Evolutionary conservation across 306 rosid genomes (phyloP).

Genomic region (Begonia masoniana): DNA sequence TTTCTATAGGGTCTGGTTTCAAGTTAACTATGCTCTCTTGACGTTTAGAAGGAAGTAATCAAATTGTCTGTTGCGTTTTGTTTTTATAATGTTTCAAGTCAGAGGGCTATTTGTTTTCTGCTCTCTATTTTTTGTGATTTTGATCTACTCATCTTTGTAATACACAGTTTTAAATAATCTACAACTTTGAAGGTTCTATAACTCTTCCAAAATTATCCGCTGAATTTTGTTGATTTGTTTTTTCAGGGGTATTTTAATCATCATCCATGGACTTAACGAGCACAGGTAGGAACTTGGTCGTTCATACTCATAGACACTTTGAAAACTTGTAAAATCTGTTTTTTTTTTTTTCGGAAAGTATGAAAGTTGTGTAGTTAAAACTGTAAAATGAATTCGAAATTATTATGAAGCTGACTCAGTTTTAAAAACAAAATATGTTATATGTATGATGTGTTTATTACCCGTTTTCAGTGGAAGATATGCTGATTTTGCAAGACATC

Average conservation of each 20-base stretch:
- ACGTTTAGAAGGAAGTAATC: no score
- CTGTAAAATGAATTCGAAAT: no score
- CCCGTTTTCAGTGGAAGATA: conserved; percentile 83
- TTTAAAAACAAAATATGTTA: no score
- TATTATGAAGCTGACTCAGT: no score
- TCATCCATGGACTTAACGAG: conserved; percentile 95
- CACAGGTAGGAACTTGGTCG: conserved; percentile 46
- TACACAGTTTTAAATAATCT: neutral
- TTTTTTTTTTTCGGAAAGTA: neutral
- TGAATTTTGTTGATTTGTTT: conserved; percentile 11
- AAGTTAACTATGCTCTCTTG: no score
- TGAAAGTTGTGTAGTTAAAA: neutral
- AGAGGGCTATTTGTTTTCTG: neutral
- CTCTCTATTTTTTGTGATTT: neutral
- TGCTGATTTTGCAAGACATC: conserved; percentile 63
- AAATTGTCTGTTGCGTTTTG: no score
- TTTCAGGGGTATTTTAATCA: conserved; percentile 74
- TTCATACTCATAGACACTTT: neutral
- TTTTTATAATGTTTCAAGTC: neutral
- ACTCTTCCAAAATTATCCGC: conserved; percentile 12
- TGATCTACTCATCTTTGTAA: neutral
- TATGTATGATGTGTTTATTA: neutral
- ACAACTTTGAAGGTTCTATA: neutral
- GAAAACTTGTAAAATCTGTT: neutral
- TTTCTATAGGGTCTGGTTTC: no score